Evolutionary conservation across 1,284 basidiomycete species (phyloP), one percentile per base, ranked within the genome.

Genomic region (Marasmius tenuissimus): DNA sequence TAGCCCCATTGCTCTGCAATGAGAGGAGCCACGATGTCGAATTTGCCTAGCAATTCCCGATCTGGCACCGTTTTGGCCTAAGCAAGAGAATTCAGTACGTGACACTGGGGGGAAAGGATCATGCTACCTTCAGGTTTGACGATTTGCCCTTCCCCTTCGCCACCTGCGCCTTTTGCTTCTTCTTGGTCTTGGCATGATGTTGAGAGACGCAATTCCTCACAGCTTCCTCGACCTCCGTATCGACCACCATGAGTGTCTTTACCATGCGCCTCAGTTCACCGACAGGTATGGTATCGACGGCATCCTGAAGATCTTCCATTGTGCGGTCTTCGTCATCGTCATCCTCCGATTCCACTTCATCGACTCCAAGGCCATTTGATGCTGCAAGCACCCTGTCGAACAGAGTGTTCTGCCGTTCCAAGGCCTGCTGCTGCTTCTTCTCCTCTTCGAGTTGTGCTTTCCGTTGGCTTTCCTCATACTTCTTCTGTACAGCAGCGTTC

Each of bases 1-100:
- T 27, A 27, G 42, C 56, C 45, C 67, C 66, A 67, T 47, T 66
- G 42, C 20, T 65, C 60, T 42, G 62, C 55, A 49, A 70, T 66
- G 53, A 65, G 66, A n/a, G 66, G 69, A 11, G 65, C 63, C 40
- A 65, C 47, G 49, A 70, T 59, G 0, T 63, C 45, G 40, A 68
- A 71, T 58, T 65, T 52, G 11, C 66, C 68, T n/a, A 12, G 10
- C 18, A 18, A 10, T 20, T 49, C 10, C 18, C 48, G 18, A 27
- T 10, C 18, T 20, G 48, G 10, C 12, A 18, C 11, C 10, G 3
- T 49, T 6, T 20, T 11, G 11, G 48, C 6, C 42, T 20, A 49
- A 3, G 48, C 1, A 10, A 20, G 48, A 49, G 11, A 49, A 49
- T 14, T 11, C 10, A 27, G 18, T 49, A 20, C 5, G 18, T 12